Percentiles rank a stretch among this genome's conserved stretches.
Evolutionary conservation across 768 basidiomycete genomes (phyloP).

Genomic region (Suillus clintonianus): DNA sequence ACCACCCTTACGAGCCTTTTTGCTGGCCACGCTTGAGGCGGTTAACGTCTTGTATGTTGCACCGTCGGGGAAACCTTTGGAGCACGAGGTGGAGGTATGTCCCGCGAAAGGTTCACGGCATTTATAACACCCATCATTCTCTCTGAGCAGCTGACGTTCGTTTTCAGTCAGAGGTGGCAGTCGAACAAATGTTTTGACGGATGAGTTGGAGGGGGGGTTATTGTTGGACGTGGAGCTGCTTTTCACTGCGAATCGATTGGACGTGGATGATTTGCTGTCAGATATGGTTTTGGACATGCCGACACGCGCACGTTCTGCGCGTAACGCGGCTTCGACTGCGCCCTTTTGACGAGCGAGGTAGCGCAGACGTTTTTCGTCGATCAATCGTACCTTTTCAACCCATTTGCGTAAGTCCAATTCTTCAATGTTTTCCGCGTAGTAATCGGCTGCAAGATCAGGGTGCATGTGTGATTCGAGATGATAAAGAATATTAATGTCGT

Average conservation of each 20-base stretch:
- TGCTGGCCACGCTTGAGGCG: too few relatives aligned
- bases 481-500: constrained; percentile 2
- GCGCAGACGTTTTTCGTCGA: constrained; percentile 1
- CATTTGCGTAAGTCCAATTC: constrained; percentile 5
- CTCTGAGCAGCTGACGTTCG: constrained; percentile 12
- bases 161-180: constrained; percentile 5
- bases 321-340: too few relatives aligned
- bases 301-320: background rate
- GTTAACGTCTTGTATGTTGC: too few relatives aligned
- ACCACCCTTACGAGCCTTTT: too few relatives aligned
- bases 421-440: background rate
- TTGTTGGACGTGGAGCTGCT: background rate
- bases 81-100: too few relatives aligned
- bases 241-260: too few relatives aligned
- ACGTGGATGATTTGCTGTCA: too few relatives aligned
- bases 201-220: too few relatives aligned
- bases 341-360: background rate
- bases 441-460: constrained; percentile 6
- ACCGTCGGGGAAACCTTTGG: too few relatives aligned
- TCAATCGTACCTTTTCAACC: background rate
- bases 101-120: too few relatives aligned
- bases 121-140: constrained; percentile 2
- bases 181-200: too few relatives aligned
- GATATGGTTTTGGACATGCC: background rate
- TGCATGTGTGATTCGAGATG: constrained; percentile 22